A percentile compares a stretch with the other conserved stretches of the same genome.
These are phyloP conservation scores for Leccinum obscurum DNA, from an alignment of 768 basidiomycete species.

Conservation along the genomic window DNA sequence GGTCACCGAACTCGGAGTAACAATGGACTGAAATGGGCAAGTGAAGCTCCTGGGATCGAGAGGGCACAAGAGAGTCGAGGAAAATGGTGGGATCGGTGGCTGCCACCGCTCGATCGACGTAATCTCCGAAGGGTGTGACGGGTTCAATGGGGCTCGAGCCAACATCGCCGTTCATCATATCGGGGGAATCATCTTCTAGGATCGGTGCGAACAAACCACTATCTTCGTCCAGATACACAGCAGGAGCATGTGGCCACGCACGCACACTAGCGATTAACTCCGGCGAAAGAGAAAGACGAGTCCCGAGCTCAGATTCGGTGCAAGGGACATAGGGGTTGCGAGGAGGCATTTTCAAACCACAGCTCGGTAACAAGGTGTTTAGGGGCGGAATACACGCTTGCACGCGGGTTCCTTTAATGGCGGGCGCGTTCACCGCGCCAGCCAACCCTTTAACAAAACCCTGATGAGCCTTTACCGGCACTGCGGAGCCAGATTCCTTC, in stretches of 20 bases:
- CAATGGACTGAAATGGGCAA: constrained; percentile 28
- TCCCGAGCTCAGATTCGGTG: constrained; percentile 1
- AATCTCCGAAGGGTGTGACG: constrained; percentile 75
- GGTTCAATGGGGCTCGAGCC: constrained; percentile 73
- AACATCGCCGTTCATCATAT: constrained; percentile 48
- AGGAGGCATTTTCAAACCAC: constrained; percentile 17
- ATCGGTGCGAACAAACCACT: constrained; percentile 55
- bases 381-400: constrained; percentile 85
- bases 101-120: constrained; percentile 69
- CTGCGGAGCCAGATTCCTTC: constrained; percentile 39
- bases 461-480: constrained; percentile 36
- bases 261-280: constrained; percentile 13
- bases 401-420: constrained; percentile 85
- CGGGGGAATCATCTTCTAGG: constrained; percentile 66
- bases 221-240: constrained; percentile 28
- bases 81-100: constrained; percentile 33
- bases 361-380: constrained; percentile 26
- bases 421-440: constrained; percentile 72
- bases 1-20: constrained; percentile 25
- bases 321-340: constrained; percentile 27
- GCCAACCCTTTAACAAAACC: constrained; percentile 76
- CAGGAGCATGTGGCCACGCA: constrained; percentile 21
- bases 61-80: constrained; percentile 24
- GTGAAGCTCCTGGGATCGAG: constrained; percentile 17
- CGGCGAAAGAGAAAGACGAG: constrained; percentile 7